Conservation (phyloP, 192 early-diverging fungal species). For the Obelidium mucronatum region DNA sequence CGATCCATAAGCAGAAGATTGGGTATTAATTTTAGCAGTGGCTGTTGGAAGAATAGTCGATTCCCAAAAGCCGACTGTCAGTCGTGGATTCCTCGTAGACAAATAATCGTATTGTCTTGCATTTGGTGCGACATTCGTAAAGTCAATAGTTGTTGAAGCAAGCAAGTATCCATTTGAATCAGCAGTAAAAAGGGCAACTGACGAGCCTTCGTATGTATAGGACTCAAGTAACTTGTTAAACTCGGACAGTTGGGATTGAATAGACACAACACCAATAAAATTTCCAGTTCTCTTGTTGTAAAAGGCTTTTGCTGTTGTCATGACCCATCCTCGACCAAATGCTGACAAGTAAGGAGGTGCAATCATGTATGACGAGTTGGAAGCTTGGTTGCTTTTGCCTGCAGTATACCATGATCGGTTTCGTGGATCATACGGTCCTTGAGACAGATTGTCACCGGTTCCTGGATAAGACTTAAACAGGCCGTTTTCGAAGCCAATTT, state of each 20-base stretch:
- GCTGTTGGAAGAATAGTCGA: slow-evolving; percentile 5
- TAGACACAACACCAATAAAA: slow-evolving; percentile 31
- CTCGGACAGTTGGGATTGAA: slow-evolving; percentile 10
- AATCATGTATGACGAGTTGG: slow-evolving; percentile 4
- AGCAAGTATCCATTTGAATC: not conserved
- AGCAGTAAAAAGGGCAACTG: slow-evolving; percentile 22
- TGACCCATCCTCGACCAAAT: slow-evolving; percentile 39
- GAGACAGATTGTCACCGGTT: slow-evolving; percentile 16
- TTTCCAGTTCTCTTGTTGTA: not conserved
- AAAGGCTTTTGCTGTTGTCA: slow-evolving; percentile 29
- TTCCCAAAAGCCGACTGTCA: slow-evolving; percentile 21
- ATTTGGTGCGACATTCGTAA: not conserved
- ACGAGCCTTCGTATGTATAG: not conserved
- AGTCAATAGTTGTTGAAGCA: not conserved
- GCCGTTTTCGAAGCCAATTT: slow-evolving; percentile 42
- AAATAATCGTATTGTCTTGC: not conserved
- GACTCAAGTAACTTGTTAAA: slow-evolving; percentile 13
- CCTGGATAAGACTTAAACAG: slow-evolving; percentile 41
- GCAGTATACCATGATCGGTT: slow-evolving; percentile 40
- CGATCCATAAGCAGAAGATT: slow-evolving; percentile 6
- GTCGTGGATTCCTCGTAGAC: not conserved
- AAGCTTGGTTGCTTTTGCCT: slow-evolving; percentile 13
- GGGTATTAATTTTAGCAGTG: slow-evolving; percentile 6
- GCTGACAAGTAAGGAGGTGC: slow-evolving; percentile 36
- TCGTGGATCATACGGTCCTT: slow-evolving; percentile 40